A percentile compares a stretch with the other conserved stretches of the same genome.
These are phyloP conservation scores for Arabidopsis hybrid DNA, from an alignment of 441 rosid species.

Conservation along the genomic window DNA sequence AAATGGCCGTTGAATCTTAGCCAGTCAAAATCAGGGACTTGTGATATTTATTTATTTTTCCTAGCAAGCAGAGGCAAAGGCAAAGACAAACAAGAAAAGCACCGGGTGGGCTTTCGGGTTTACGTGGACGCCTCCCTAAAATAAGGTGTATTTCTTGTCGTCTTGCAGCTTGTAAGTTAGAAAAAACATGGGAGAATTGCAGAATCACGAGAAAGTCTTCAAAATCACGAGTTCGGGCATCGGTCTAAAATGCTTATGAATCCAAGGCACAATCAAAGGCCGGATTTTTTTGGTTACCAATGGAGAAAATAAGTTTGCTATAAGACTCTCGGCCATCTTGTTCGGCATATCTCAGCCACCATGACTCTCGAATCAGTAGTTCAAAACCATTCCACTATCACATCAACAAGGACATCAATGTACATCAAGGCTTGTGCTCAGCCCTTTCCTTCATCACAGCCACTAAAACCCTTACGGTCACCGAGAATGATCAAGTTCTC, in stretches of 20 bases:
- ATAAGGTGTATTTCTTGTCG: conserved; percentile 21
- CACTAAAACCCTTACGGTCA: neutral
- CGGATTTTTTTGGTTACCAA: neutral
- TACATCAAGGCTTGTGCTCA: no score
- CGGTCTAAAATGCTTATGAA: neutral
- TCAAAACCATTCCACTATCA: neutral
- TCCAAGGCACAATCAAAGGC: neutral
- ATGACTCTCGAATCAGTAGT: neutral
- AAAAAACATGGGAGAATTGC: neutral
- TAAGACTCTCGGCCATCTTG: neutral
- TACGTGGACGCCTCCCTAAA: conserved; percentile 29
- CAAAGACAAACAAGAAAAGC: conserved; percentile 8
- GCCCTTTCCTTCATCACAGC: neutral
- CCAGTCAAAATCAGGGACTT: conserved; percentile 43
- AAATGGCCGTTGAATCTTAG: conserved; percentile 47
- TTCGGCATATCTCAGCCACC: neutral
- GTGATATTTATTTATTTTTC: conserved; percentile 17
- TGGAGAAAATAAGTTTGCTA: neutral
- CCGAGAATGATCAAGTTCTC: neutral
- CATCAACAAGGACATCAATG: no score
- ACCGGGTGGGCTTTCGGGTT: conserved; percentile 42
- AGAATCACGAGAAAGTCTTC: neutral
- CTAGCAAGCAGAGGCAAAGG: conserved; percentile 39
- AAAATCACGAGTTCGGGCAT: neutral
- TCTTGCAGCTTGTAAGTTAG: neutral